phyloP scores from a whole-genome alignment of 2,329 filamentous ascomycete species.

The Aspergillus felis region DNA sequence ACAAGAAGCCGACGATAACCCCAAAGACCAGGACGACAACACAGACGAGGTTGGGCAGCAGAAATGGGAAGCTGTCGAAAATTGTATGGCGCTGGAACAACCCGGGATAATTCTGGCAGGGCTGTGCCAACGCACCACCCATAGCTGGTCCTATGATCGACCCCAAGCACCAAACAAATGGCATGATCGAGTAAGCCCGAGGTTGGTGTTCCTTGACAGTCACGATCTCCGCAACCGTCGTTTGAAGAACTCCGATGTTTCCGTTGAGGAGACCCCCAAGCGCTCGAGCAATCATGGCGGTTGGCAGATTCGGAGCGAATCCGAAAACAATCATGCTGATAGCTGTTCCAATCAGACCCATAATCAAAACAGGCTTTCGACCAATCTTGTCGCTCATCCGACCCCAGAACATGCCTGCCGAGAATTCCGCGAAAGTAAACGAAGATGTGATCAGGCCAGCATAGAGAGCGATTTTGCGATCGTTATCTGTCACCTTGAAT shows the following conservation, averaged over 20 bases:
- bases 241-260: constrained; percentile 93
- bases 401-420: constrained; percentile 89
- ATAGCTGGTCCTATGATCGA: constrained; percentile 91
- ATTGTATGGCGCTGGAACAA: constrained; percentile 70
- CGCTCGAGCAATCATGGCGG: constrained; percentile 82
- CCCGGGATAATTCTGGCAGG: constrained; percentile 74
- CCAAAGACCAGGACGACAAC: constrained; percentile 72
- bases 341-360: constrained; percentile 84
- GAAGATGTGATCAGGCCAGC: constrained; percentile 94
- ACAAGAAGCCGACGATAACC: constrained; percentile 73
- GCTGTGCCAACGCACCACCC: constrained; percentile 83
- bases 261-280: constrained; percentile 90
- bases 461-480: constrained; percentile 81
- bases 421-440: constrained; percentile 94
- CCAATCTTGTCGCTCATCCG: constrained; percentile 86
- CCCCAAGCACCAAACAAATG: constrained; percentile 95
- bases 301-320: constrained; percentile 75
- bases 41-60: constrained; percentile 89
- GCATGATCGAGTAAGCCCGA: constrained; percentile 95
- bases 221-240: constrained; percentile 89
- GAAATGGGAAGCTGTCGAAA: constrained; percentile 83
- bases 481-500: constrained; percentile 76
- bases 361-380: constrained; percentile 85
- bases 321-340: constrained; percentile 91
- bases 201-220: constrained; percentile 92